Conservation (phyloP, 192 early-diverging fungal genomes). For the Coemansia sp. region DNA sequence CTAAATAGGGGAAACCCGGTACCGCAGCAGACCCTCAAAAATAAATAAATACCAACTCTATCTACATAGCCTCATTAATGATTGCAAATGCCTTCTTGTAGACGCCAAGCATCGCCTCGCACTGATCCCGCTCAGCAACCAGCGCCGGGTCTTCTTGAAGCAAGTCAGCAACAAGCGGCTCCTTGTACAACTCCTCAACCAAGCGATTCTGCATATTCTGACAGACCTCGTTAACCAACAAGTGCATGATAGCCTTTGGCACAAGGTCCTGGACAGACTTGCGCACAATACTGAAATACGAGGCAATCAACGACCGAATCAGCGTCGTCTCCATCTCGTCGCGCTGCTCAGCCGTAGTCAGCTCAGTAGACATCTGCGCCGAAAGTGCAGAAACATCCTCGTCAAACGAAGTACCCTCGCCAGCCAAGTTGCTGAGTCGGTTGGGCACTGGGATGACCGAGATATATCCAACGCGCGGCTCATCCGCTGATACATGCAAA, state of each 20-base stretch:
- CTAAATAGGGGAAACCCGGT: not conserved
- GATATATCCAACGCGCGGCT: constrained; percentile 35
- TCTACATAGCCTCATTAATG: constrained; percentile 56
- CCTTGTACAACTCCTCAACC: constrained; percentile 74
- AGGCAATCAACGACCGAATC: constrained; percentile 77
- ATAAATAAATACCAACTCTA: not conserved
- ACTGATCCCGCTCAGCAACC: constrained; percentile 72
- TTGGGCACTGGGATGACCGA: constrained; percentile 55
- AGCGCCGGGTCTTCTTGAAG: constrained; percentile 76
- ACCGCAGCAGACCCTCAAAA: not conserved
- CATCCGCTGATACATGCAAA: constrained; percentile 39
- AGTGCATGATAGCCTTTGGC: constrained; percentile 83
- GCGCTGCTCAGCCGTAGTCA: constrained; percentile 56
- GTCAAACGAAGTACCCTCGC: constrained; percentile 46
- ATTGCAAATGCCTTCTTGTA: constrained; percentile 76
- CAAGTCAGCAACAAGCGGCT: constrained; percentile 68
- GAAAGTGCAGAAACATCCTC: constrained; percentile 51
- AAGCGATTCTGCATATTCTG: constrained; percentile 77
- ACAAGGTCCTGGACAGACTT: constrained; percentile 81
- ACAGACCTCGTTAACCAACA: constrained; percentile 75
- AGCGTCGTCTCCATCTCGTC: constrained; percentile 80
- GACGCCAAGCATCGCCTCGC: constrained; percentile 75
- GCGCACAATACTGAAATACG: constrained; percentile 79
- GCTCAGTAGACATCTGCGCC: constrained; percentile 48
- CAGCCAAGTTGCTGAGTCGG: constrained; percentile 40